Evolutionary conservation across 352 stramenopile species (phyloP).

Genomic region (Pythium chondricola): DNA sequence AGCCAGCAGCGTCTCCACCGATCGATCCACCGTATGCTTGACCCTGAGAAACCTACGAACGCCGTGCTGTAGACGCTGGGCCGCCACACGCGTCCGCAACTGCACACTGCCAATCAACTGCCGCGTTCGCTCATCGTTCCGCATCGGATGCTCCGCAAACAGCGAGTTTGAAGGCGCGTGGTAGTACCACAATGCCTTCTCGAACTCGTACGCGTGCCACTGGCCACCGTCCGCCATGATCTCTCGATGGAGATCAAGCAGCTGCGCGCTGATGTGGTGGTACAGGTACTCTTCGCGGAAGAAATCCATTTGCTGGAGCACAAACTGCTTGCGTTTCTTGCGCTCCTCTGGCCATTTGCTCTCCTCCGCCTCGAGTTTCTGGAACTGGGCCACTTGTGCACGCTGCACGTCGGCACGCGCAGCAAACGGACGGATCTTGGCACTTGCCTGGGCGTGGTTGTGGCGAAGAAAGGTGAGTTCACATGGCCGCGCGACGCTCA

Average conservation of each 20-base stretch:
- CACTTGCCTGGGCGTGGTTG: slow-evolving; percentile 35
- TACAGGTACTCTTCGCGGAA: slow-evolving; percentile 48
- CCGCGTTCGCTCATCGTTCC: slow-evolving; percentile 31
- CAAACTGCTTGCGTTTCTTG: slow-evolving; percentile 48
- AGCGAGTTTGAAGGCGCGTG: slow-evolving; percentile 27
- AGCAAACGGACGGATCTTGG: slow-evolving; percentile 59
- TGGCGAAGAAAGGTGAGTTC: slow-evolving; percentile 53
- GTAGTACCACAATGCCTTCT: slow-evolving; percentile 56
- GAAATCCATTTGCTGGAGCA: slow-evolving; percentile 56
- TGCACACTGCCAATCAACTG: slow-evolving; percentile 37
- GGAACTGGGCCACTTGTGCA: slow-evolving; percentile 35
- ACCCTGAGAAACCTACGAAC: slow-evolving; percentile 13
- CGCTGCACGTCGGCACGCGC: slow-evolving; percentile 42
- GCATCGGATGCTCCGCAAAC: slow-evolving; percentile 53
- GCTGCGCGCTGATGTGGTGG: slow-evolving; percentile 28
- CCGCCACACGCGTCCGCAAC: slow-evolving; percentile 31
- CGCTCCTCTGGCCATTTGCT: slow-evolving; percentile 19
- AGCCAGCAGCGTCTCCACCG: slow-evolving; percentile 13
- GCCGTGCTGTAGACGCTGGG: slow-evolving; percentile 29
- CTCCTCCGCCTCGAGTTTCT: slow-evolving; percentile 36
- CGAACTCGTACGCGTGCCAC: slow-evolving; percentile 64
- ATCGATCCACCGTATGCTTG: slow-evolving; percentile 10
- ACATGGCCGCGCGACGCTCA: slow-evolving; percentile 34
- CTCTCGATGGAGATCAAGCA: slow-evolving; percentile 34
- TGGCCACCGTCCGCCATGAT: slow-evolving; percentile 45